Percentiles rank a stretch among this genome's conserved stretches.
These are phyloP conservation scores for Volvox reticuliferus DNA, from an alignment of 139 green algal genomes.

Conservation along the genomic window DNA sequence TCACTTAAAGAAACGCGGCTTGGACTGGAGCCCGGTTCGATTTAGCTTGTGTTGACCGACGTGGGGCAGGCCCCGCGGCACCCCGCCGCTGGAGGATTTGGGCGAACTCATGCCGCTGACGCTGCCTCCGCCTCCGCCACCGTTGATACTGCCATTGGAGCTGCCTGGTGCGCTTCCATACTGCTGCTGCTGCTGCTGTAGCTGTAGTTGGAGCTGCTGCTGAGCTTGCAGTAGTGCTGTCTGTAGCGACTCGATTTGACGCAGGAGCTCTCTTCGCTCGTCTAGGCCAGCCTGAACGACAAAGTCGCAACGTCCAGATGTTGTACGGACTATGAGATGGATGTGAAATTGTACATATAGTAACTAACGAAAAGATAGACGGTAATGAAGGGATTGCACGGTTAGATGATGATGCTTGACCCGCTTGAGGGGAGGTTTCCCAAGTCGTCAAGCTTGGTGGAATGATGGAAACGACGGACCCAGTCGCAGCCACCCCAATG, in stretches of 20 bases:
- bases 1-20: conserved; percentile 30
- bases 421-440: too few species aligned
- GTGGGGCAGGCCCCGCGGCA: not conserved
- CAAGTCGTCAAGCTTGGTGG: too few species aligned
- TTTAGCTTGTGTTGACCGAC: conserved; percentile 7
- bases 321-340: too few species aligned
- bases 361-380: too few species aligned
- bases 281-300: conserved; percentile 35
- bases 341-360: too few species aligned
- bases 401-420: too few species aligned
- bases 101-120: conserved; percentile 26
- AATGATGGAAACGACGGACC: too few species aligned
- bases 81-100: not conserved
- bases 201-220: conserved; percentile 8
- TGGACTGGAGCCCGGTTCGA: conserved; percentile 6
- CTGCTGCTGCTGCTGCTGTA: conserved; percentile 5
- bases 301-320: too few species aligned
- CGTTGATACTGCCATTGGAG: not conserved
- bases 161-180: conserved; percentile 1
- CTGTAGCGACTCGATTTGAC: conserved; percentile 35
- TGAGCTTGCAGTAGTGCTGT: conserved; percentile 16
- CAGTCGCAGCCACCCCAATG: too few species aligned
- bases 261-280: conserved; percentile 41
- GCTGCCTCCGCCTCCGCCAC: not conserved
- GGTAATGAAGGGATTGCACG: too few species aligned